Evolutionary conservation across 192 early-diverging fungal genomes (phyloP), one percentile per base, ranked within the genome.

Genomic region (Mycoemilia scoparia): DNA sequence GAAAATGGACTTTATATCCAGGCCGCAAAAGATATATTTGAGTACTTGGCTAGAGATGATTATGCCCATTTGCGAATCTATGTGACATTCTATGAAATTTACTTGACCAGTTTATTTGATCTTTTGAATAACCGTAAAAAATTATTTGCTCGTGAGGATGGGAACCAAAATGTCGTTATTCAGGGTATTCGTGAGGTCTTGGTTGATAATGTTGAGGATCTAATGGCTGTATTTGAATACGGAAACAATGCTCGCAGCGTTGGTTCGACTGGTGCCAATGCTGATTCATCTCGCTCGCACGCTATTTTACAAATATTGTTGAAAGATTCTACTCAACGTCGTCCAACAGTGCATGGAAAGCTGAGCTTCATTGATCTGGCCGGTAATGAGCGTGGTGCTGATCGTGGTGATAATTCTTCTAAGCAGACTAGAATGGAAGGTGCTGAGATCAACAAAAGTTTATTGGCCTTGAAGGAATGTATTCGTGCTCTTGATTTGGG

Each of bases 371-470:
- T 98, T 36, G 95, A 98, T 59, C 63, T 98, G 41, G 95, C 95
- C 13, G 95, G 95, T 24, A 91, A 83, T 53, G 95, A 98, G 54
- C 77, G 95, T 22, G 95, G 95, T 21, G 82, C 95, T 4, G 95
- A 98, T 58, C 73, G 91, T 25, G 91, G 91, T 12, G 89, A 95
- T 38, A 46, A 39, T 15, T 64, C 87, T 3, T 79, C 93, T 57
- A 67, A 77, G 31, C 82, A 93, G 58, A 96, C 91, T 50, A 75
- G 86, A 49, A 90, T 90, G 89, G 93, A 98, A 49, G 95, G 91
- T 9, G 84, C 91, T 1, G 91, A 99, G 62, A 99, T 99, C 65
- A 99, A 99, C 69, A 96, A 96, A 57, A 87, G 85, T 51, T 64
- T 99, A 43, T 60, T 99, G 36, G 95, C 95, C 0, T 56, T 99